Conservation (phyloP, 2,329 filamentous ascomycete genomes). For the Metarhizium album region DNA sequence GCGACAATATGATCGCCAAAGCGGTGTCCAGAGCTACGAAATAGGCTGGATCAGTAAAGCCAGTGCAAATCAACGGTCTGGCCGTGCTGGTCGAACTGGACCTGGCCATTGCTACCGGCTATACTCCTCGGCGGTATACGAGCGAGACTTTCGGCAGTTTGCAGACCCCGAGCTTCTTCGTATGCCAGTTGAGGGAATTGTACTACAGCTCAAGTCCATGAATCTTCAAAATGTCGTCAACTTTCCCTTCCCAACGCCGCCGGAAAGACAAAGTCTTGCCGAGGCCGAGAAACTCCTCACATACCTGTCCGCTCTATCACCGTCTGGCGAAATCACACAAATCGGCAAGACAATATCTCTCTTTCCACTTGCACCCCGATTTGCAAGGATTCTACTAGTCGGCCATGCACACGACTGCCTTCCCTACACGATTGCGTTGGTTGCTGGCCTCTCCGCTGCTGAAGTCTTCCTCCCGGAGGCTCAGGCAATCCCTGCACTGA, state of each 20-base stretch:
- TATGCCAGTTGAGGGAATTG: conserved; percentile 86
- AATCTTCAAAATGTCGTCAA: conserved; percentile 80
- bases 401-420: conserved; percentile 75
- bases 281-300: conserved; percentile 79
- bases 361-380: conserved; percentile 84
- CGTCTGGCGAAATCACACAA: conserved; percentile 63
- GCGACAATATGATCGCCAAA: conserved; percentile 75
- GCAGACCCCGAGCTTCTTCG: conserved; percentile 80
- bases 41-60: conserved; percentile 97
- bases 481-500: conserved; percentile 54
- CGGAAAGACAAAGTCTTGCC: conserved; percentile 62
- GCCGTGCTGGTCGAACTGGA: conserved; percentile 89
- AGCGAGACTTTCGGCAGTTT: conserved; percentile 78
- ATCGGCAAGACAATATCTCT: conserved; percentile 73
- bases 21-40: conserved; percentile 90
- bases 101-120: conserved; percentile 92
- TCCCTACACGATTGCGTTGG: conserved; percentile 76
- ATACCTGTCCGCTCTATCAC: conserved; percentile 71
- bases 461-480: conserved; percentile 80
- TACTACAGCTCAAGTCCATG: conserved; percentile 92
- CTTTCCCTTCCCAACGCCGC: conserved; percentile 92
- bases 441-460: conserved; percentile 77
- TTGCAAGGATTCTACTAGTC: conserved; percentile 82
- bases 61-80: conserved; percentile 80
- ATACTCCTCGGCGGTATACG: conserved; percentile 90